These are phyloP conservation scores for Lanmaoa rubissima DNA, from an alignment of 768 basidiomycete genomes.

Conservation along the genomic window DNA sequence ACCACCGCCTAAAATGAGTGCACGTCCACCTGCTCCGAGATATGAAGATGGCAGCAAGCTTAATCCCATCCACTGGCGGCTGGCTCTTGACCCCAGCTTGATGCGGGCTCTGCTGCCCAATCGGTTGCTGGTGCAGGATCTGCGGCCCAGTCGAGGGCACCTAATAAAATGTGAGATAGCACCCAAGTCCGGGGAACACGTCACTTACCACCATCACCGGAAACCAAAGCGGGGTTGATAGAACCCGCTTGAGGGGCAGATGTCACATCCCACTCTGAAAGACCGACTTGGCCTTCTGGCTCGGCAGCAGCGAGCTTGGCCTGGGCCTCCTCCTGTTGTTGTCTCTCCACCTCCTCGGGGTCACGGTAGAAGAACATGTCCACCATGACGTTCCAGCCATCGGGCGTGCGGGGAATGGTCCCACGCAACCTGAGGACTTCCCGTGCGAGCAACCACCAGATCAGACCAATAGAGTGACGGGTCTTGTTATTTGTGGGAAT, in stretches of 20 bases:
- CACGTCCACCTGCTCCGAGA: constrained; percentile 3
- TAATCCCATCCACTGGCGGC: constrained; percentile 32
- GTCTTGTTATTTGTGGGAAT: constrained; percentile 99
- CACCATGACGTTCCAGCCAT: constrained; percentile 98
- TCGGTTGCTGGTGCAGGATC: constrained; percentile 61
- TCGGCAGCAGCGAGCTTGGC: constrained; percentile 69
- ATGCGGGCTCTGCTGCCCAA: constrained; percentile 82
- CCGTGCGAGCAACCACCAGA: constrained; percentile 97
- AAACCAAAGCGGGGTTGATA: constrained; percentile 77
- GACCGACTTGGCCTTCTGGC: constrained; percentile 50
- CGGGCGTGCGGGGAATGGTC: constrained; percentile 84
- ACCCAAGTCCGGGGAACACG: not conserved
- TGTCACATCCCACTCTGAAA: constrained; percentile 72
- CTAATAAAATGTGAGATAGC: constrained; percentile 31
- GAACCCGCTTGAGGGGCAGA: constrained; percentile 64
- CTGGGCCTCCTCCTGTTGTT: constrained; percentile 90
- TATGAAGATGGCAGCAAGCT: not conserved
- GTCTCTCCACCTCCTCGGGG: constrained; percentile 98
- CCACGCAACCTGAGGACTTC: constrained; percentile 96
- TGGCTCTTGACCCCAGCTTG: constrained; percentile 38
- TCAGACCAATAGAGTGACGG: constrained; percentile 92
- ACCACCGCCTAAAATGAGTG: not conserved
- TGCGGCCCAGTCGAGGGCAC: constrained; percentile 83
- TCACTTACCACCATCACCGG: constrained; percentile 53
- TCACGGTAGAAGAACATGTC: constrained; percentile 99